Evolutionary conservation across 208 protist genomes (phyloP).

Genomic region (Entamoeba dispar): DNA sequence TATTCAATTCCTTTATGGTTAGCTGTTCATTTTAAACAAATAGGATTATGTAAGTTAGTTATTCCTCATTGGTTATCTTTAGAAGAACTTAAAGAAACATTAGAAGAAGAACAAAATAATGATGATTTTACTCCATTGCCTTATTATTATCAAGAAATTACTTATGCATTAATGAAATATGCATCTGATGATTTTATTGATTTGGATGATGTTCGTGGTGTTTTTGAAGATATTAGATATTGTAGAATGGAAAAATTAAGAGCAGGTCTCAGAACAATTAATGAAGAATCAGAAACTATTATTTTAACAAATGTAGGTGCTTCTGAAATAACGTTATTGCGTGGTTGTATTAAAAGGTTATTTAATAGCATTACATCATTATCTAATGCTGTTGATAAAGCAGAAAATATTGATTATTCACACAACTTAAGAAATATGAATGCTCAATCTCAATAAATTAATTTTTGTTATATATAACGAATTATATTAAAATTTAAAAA

Average conservation of each 20-base stretch:
- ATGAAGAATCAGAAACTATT: not conserved
- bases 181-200: not conserved
- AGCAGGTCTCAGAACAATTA: not conserved
- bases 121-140: not conserved
- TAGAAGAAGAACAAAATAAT: not conserved
- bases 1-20: not conserved
- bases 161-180: not conserved
- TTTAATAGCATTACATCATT: not conserved
- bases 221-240: not conserved
- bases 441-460: too few species aligned
- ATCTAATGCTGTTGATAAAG: not conserved
- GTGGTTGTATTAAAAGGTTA: not conserved
- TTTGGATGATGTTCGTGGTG: not conserved
- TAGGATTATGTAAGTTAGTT: not conserved
- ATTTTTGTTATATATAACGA: too few species aligned
- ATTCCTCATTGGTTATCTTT: not conserved
- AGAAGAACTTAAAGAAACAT: not conserved
- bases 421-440: too few species aligned
- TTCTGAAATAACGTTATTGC: not conserved
- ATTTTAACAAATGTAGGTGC: not conserved
- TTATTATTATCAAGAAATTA: not conserved
- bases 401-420: not conserved
- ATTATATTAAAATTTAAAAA: too few species aligned
- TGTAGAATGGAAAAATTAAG: not conserved
- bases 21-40: not conserved